A percentile compares a stretch with the other conserved stretches of the same genome.
phyloP scores from a whole-genome alignment of 2,329 filamentous ascomycete species.

The Colletotrichum musae region DNA sequence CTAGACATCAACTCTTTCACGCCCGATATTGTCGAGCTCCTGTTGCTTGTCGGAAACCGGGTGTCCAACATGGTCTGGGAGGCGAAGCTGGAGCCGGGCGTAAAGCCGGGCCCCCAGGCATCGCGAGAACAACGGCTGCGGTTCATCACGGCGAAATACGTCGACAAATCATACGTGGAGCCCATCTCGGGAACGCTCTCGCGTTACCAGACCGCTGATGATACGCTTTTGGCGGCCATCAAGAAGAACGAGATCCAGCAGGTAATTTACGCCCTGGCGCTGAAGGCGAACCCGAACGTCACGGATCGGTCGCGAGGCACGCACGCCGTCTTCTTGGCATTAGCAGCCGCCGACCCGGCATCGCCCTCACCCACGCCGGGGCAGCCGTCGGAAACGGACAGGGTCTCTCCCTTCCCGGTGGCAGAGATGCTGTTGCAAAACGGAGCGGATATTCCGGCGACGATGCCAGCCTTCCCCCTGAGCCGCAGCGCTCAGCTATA shows the following conservation, averaged over 20 bases:
- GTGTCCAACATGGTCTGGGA: constrained; percentile 99
- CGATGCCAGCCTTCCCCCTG: constrained; percentile 85
- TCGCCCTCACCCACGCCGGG: constrained; percentile 70
- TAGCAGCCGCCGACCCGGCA: constrained; percentile 93
- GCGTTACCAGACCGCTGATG: constrained; percentile 83
- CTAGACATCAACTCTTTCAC: constrained; percentile 97
- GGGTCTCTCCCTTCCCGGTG: constrained; percentile 82
- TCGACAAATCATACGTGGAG: constrained; percentile 85
- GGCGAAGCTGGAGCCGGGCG: constrained; percentile 79
- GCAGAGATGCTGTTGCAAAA: constrained; percentile 95
- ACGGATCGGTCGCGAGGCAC: constrained; percentile 89
- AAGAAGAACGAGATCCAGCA: constrained; percentile 97
- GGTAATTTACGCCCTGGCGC: constrained; percentile 89
- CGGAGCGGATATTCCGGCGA: constrained; percentile 86
- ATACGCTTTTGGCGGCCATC: constrained; percentile 90
- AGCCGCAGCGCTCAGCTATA: constrained; percentile 86
- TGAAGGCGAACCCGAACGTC: constrained; percentile 89
- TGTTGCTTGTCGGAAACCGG: constrained; percentile 92
- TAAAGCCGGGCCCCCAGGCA: constrained; percentile 83
- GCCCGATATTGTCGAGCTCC: constrained; percentile 93
- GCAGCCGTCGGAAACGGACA: constrained; percentile 60
- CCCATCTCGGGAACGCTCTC: constrained; percentile 82
- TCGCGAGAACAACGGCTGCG: constrained; percentile 91
- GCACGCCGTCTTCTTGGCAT: constrained; percentile 89
- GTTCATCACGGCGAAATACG: constrained; percentile 97